These are phyloP conservation scores for Pilasporangium apinafurcum DNA, from an alignment of 352 stramenopile species.

Conservation along the genomic window DNA sequence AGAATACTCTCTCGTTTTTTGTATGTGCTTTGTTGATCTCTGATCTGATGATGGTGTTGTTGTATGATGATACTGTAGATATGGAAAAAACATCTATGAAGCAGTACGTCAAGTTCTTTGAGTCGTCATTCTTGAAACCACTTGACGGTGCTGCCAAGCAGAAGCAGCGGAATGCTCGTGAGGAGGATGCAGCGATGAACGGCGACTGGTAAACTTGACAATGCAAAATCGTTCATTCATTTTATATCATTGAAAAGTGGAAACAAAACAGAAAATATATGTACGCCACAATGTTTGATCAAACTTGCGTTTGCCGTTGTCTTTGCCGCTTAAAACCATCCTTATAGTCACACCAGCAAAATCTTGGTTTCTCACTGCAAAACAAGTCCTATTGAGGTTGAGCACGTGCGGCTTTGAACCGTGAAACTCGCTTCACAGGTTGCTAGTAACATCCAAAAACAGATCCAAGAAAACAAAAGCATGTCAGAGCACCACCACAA, in stretches of 20 bases:
- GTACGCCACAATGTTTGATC: no score
- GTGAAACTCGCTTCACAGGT: conserved; percentile 81
- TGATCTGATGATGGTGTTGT: conserved; percentile 1
- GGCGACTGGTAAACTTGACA: conserved; percentile 62
- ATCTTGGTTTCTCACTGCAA: not conserved
- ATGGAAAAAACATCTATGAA: conserved; percentile 59
- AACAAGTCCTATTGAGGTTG: conserved; percentile 2
- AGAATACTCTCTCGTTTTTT: not conserved
- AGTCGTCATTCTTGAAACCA: conserved; percentile 65
- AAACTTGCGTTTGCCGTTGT: no score
- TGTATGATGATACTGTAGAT: conserved; percentile 7
- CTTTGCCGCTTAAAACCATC: no score
- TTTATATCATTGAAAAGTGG: not conserved
- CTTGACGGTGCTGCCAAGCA: conserved; percentile 51
- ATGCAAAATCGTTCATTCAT: no score
- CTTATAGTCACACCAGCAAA: no score
- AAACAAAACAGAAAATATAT: not conserved
- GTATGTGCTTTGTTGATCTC: not conserved
- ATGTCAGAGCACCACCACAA: not conserved
- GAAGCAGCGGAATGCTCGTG: conserved; percentile 63
- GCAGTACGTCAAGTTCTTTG: conserved; percentile 67
- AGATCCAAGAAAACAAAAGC: conserved; percentile 1
- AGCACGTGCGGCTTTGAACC: conserved; percentile 61
- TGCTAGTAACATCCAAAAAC: conserved; percentile 22
- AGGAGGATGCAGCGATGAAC: conserved; percentile 65